A percentile compares a stretch with the other conserved stretches of the same genome.
Conservation (phyloP, 805 yeast species). For the Kodamaea fukazawae region DNA sequence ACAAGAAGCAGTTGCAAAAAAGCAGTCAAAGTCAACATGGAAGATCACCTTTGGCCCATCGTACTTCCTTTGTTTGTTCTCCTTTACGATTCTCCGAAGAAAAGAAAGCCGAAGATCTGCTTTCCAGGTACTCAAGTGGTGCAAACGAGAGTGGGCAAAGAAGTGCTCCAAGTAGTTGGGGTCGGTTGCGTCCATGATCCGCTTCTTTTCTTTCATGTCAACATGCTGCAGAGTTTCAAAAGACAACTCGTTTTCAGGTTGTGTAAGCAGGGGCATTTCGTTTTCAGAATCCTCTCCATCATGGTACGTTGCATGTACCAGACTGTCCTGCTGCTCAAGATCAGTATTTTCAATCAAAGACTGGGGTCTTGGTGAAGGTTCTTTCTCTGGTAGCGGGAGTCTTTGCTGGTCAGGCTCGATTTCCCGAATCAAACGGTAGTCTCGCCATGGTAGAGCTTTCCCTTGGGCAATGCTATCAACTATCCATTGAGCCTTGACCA, state of each 20-base stretch:
- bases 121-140: constrained; percentile 87
- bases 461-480: constrained; percentile 54
- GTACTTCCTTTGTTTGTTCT: constrained; percentile 9
- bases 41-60: constrained; percentile 41
- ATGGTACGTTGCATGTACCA: not conserved
- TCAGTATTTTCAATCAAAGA: too few species aligned
- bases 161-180: constrained; percentile 72
- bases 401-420: constrained; percentile 55
- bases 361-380: not conserved
- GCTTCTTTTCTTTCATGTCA: constrained; percentile 5
- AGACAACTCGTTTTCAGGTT: constrained; percentile 11
- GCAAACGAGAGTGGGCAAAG: constrained; percentile 80
- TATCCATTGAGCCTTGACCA: constrained; percentile 83
- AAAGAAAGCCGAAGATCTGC: constrained; percentile 65
- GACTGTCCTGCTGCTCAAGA: not conserved
- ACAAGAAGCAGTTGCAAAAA: constrained; percentile 85
- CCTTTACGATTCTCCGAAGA: constrained; percentile 44
- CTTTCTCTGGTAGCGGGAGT: constrained; percentile 12
- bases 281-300: constrained; percentile 4
- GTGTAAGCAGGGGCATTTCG: constrained; percentile 13
- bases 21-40: constrained; percentile 92
- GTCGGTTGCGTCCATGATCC: constrained; percentile 58
- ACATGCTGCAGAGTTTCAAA: constrained; percentile 8
- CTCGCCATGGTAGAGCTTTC: constrained; percentile 64
- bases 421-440: constrained; percentile 51